Conservation (phyloP, 768 basidiomycete genomes). For the Auriscalpium vulgare region DNA sequence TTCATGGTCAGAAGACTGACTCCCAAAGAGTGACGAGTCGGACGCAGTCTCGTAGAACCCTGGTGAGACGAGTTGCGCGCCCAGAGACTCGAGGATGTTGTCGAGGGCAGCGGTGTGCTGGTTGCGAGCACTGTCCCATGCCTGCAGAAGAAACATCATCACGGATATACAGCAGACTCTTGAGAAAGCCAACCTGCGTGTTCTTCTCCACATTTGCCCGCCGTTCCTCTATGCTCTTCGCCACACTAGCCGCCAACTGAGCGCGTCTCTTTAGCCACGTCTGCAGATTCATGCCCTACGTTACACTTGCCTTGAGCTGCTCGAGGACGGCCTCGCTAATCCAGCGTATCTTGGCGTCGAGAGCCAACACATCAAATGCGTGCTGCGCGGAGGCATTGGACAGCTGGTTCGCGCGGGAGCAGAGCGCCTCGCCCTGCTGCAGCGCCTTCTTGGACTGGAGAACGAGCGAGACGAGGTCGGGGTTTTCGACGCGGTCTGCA, state of each 20-base stretch:
- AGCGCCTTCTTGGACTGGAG: slow-evolving; percentile 79
- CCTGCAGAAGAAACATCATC: slow-evolving; percentile 30
- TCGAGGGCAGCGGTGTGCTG: slow-evolving; percentile 61
- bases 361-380: slow-evolving; percentile 62
- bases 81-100: slow-evolving; percentile 60
- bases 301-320: slow-evolving; percentile 60
- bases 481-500: slow-evolving; percentile 30
- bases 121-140: slow-evolving; percentile 61
- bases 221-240: slow-evolving; percentile 68
- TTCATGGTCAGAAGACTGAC: slow-evolving; percentile 47
- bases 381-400: slow-evolving; percentile 61
- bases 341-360: slow-evolving; percentile 79
- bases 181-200: slow-evolving; percentile 39
- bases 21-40: slow-evolving; percentile 74
- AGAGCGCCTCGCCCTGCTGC: slow-evolving; percentile 69
- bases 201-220: slow-evolving; percentile 50
- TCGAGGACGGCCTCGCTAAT: slow-evolving; percentile 64
- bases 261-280: neutral
- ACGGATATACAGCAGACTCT: neutral
- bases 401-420: slow-evolving; percentile 53
- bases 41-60: slow-evolving; percentile 62
- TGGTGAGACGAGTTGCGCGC: slow-evolving; percentile 66
- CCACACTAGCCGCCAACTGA: slow-evolving; percentile 66
- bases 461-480: slow-evolving; percentile 68
- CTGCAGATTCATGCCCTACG: neutral